Evolutionary conservation across 306 rosid species (phyloP).

Genomic region (Morella rubra): DNA sequence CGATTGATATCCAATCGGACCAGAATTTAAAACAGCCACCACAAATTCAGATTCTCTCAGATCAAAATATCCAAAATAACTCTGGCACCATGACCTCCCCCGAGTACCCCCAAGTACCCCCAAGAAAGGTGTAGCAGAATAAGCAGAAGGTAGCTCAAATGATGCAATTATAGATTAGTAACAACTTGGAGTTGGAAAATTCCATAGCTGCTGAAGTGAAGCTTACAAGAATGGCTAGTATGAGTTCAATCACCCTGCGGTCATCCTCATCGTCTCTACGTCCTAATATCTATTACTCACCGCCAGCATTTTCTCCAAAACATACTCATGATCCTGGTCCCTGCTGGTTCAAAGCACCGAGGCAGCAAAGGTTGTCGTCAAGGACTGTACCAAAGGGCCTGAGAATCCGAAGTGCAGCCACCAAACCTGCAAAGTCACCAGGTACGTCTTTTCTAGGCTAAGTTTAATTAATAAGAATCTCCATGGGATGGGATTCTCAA

Average conservation of each 20-base stretch:
- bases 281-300: conserved; percentile 30
- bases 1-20: conserved; percentile 41
- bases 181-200: neutral
- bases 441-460: conserved; percentile 43
- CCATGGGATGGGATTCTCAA: conserved; percentile 10
- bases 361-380: conserved; percentile 35
- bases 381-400: conserved; percentile 45
- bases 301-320: conserved; percentile 45
- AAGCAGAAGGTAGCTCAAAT: conserved; percentile 22
- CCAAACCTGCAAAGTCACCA: conserved; percentile 84
- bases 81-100: conserved; percentile 20
- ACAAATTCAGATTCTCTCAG: conserved; percentile 64
- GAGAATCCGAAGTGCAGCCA: conserved; percentile 63
- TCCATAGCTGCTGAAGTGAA: conserved; percentile 19
- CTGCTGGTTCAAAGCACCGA: conserved; percentile 37
- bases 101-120: conserved; percentile 2
- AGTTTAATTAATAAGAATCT: neutral
- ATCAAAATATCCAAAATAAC: conserved; percentile 42
- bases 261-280: conserved; percentile 57
- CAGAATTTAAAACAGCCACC: conserved; percentile 43
- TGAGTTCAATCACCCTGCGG: conserved; percentile 51
- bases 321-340: conserved; percentile 39
- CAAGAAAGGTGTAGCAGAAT: conserved; percentile 10
- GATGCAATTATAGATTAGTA: conserved; percentile 23
- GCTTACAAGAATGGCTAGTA: conserved; percentile 51